Conservation (phyloP, 768 basidiomycete species). For the Dictyophora rubrovolvata region DNA sequence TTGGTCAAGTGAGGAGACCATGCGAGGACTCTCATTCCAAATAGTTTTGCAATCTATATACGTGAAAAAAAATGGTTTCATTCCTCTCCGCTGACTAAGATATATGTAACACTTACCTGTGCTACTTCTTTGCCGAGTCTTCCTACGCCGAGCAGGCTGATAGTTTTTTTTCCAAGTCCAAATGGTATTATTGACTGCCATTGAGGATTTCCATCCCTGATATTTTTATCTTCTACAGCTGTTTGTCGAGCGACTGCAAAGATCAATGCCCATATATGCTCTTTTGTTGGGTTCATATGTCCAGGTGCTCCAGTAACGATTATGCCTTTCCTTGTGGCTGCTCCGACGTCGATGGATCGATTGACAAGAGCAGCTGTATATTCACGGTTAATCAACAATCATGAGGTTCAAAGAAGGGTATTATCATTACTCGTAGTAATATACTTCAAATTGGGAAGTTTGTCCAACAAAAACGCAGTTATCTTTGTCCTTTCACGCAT, state of each 20-base stretch:
- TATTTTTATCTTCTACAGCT: slow-evolving; percentile 36
- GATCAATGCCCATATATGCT: slow-evolving; percentile 56
- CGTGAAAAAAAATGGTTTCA: neutral
- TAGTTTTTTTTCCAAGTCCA: slow-evolving; percentile 41
- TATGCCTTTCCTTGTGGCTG: slow-evolving; percentile 40
- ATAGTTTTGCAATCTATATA: slow-evolving; percentile 44
- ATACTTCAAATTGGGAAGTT: slow-evolving; percentile 48
- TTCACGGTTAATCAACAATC: slow-evolving; percentile 29
- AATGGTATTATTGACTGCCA: slow-evolving; percentile 48
- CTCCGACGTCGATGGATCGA: slow-evolving; percentile 14
- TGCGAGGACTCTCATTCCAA: slow-evolving; percentile 47
- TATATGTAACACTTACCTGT: slow-evolving; percentile 23
- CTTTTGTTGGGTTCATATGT: slow-evolving; percentile 40
- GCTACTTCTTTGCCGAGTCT: slow-evolving; percentile 44
- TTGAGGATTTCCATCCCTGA: slow-evolving; percentile 32
- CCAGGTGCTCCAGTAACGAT: slow-evolving; percentile 40
- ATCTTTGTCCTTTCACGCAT: slow-evolving; percentile 64
- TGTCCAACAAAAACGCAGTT: slow-evolving; percentile 34
- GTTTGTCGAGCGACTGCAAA: slow-evolving; percentile 45
- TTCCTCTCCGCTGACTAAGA: neutral
- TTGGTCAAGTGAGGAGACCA: slow-evolving; percentile 60
- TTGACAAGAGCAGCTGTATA: slow-evolving; percentile 10
- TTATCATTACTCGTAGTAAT: slow-evolving; percentile 46
- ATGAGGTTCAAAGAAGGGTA: slow-evolving; percentile 28
- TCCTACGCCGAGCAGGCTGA: slow-evolving; percentile 56